Conservation (phyloP, 176 grass and related monocot genomes). For the Eleusine indica region DNA sequence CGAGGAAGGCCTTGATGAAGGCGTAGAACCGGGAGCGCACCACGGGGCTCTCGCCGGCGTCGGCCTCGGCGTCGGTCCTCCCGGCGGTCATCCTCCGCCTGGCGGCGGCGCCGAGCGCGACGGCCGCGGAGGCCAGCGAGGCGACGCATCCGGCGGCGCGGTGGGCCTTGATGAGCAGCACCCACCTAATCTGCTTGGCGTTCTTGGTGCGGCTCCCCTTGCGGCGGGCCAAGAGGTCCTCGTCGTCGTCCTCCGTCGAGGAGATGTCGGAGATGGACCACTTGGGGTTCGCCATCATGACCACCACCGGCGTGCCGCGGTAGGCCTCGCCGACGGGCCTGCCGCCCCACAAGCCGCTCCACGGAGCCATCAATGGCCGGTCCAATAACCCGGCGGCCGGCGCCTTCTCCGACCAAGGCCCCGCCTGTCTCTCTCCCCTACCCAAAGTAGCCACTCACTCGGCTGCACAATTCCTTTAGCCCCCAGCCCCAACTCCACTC, state of each 20-base stretch:
- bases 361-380: conserved; percentile 72
- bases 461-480: conserved; percentile 24
- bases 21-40: conserved; percentile 77
- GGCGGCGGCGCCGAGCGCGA: conserved; percentile 64
- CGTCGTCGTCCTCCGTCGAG: conserved; percentile 72
- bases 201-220: conserved; percentile 78
- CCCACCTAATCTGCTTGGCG: conserved; percentile 99
- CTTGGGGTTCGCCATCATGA: conserved; percentile 99
- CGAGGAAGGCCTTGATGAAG: conserved; percentile 80
- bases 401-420: conserved; percentile 28
- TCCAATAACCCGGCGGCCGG: conserved; percentile 34
- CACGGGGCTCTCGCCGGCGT: conserved; percentile 68
- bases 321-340: conserved; percentile 65
- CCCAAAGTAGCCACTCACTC: conserved; percentile 45
- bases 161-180: conserved; percentile 96
- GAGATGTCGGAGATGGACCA: conserved; percentile 98
- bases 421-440: conserved; percentile 31
- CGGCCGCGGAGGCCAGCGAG: conserved; percentile 61
- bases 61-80: conserved; percentile 67
- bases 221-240: conserved; percentile 54
- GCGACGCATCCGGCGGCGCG: conserved; percentile 87
- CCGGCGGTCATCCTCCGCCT: conserved; percentile 67
- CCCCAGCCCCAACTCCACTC: neutral
- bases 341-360: conserved; percentile 66
- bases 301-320: conserved; percentile 96